phyloP scores from a whole-genome alignment of 495 filamentous ascomycete species.

The Penicilliopsis zonata region DNA sequence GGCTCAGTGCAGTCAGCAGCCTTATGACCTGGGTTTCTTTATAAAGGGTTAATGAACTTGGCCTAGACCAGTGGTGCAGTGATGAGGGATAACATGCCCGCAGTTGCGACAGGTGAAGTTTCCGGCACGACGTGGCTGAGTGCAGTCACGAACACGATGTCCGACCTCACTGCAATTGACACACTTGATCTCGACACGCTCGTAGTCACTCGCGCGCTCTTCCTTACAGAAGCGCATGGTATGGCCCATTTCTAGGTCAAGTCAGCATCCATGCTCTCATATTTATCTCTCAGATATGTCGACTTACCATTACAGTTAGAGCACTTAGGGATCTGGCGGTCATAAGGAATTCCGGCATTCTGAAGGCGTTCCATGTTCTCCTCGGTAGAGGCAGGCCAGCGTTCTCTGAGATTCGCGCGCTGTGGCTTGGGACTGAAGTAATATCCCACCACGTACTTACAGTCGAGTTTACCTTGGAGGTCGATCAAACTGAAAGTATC shows the following conservation, averaged over 20 bases:
- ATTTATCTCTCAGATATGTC: not conserved
- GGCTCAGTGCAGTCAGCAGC: slow-evolving; percentile 57
- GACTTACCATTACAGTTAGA: slow-evolving; percentile 49
- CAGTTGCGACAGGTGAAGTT: slow-evolving; percentile 67
- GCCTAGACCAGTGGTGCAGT: not conserved
- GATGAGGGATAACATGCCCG: slow-evolving; percentile 35
- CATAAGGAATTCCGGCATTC: slow-evolving; percentile 58
- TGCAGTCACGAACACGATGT: slow-evolving; percentile 58
- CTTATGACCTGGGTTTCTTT: slow-evolving; percentile 44
- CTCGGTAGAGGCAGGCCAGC: slow-evolving; percentile 52
- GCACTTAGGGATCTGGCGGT: slow-evolving; percentile 58
- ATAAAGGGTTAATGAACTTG: slow-evolving; percentile 6
- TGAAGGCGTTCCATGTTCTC: slow-evolving; percentile 65
- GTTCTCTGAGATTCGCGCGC: slow-evolving; percentile 44
- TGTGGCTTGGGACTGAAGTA: slow-evolving; percentile 50
- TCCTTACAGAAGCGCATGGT: slow-evolving; percentile 56
- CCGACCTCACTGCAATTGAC: slow-evolving; percentile 65
- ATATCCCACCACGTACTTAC: slow-evolving; percentile 63
- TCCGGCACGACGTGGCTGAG: slow-evolving; percentile 44
- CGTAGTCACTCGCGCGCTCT: slow-evolving; percentile 32
- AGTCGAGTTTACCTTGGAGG: slow-evolving; percentile 66
- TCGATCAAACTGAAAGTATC: slow-evolving; percentile 65
- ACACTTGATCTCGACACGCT: slow-evolving; percentile 49
- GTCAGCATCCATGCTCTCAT: slow-evolving; percentile 7
- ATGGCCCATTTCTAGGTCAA: slow-evolving; percentile 55